Evolutionary conservation across 768 basidiomycete genomes (phyloP), one percentile per base, ranked within the genome.

Genomic region (Russula olivacea): DNA sequence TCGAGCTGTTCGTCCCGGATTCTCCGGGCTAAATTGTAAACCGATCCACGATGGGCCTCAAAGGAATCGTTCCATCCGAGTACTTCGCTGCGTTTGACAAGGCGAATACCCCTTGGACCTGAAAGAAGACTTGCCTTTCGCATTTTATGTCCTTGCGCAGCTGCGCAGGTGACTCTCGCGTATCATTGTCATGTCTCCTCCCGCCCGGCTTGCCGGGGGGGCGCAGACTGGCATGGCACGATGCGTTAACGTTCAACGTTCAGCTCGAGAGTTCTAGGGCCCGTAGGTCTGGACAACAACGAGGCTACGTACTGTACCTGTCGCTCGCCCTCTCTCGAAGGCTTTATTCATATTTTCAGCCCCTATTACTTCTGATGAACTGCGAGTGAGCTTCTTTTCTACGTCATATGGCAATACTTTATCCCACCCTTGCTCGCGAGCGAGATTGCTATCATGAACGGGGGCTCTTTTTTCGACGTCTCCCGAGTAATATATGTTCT

Each of bases 291-390:
- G 51, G 51, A 58, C 43, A 38, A 43, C n/a, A 63, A 55, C 38
- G 57, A 59, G 51, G 51, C 62, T 63, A 58, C 61, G 19, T 25
- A 15, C 15, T 51, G 50, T 53, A 59, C 57, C 43, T 45, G 43
- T 32, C 34, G 51, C 45, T 32, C 34, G 34, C 28, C 28, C 28
- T 43, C 45, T 32, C 17, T 58, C 51, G 55, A 21, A 32, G 12
- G 19, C 14, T 7, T 28, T 51, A 34, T 62, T 41, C 19, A 45
- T 52, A 28, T 21, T 12, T 34, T 21, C n/a, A 49, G 30, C 36
- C 34, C 43, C 36, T 47, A 53, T 48, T 19, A 9, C 15, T 30
- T 49, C 23, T 28, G 30, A 8, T 45, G 30, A n/a, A 32, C 14
- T n/a, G 5, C 14, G 34, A 36, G 25, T 32, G 54, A 61, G n/a